phyloP scores from a whole-genome alignment of 805 yeast species.

The Sugiyamaella americana region DNA sequence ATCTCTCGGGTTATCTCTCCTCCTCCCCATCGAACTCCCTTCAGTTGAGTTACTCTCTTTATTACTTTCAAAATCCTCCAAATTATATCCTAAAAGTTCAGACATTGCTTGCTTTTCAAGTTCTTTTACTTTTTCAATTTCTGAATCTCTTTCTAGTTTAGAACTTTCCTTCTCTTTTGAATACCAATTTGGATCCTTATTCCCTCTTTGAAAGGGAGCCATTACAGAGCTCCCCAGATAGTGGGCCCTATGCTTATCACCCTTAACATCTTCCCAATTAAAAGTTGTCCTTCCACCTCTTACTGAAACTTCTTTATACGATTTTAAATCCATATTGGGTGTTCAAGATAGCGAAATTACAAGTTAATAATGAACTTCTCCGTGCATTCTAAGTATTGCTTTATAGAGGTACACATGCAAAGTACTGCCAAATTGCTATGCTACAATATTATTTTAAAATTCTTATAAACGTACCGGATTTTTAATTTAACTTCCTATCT shows the following conservation, averaged over 20 bases:
- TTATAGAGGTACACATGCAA: too few relatives aligned
- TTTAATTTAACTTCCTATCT: too few relatives aligned
- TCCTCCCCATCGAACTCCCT: neutral
- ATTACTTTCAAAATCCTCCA: slow-evolving; percentile 1
- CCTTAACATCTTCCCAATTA: slow-evolving; percentile 26
- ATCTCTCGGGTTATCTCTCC: too few relatives aligned
- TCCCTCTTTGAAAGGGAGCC: slow-evolving; percentile 25
- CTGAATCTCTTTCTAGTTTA: neutral
- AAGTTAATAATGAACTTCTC: too few relatives aligned
- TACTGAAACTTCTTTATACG: slow-evolving; percentile 7
- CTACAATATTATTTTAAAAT: too few relatives aligned
- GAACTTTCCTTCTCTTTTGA: slow-evolving; percentile 14
- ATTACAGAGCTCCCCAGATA: slow-evolving; percentile 27
- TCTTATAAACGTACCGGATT: too few relatives aligned
- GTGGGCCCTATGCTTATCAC: slow-evolving; percentile 23
- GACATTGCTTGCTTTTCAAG: slow-evolving; percentile 10
- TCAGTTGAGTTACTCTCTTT: neutral
- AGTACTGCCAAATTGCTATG: too few relatives aligned
- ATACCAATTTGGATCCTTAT: slow-evolving; percentile 24
- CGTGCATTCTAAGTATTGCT: too few relatives aligned
- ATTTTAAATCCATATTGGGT: slow-evolving; percentile 11
- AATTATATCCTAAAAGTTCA: slow-evolving; percentile 5
- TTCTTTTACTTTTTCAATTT: slow-evolving; percentile 5
- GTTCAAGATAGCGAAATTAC: too few relatives aligned
- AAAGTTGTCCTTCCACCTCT: slow-evolving; percentile 16